phyloP scores from a whole-genome alignment of 495 filamentous ascomycete species.

The Podospora pseudocomata region DNA sequence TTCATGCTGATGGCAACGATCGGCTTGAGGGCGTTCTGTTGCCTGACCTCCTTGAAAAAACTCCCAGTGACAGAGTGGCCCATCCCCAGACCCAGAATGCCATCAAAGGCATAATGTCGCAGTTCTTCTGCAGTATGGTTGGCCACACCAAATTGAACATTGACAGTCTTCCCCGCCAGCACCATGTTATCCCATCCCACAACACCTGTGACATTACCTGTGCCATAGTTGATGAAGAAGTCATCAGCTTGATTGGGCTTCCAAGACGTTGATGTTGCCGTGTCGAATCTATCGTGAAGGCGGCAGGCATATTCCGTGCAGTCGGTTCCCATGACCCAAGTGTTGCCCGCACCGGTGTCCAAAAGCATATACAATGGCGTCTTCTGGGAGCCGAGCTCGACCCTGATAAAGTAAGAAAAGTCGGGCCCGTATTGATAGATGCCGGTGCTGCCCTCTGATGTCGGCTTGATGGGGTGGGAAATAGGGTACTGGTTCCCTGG shows the following conservation, averaged over 20 bases:
- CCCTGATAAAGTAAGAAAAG: conserved; percentile 69
- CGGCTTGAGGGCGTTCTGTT: conserved; percentile 58
- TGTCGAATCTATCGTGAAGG: conserved; percentile 63
- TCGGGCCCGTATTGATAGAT: conserved; percentile 74
- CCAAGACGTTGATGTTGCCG: conserved; percentile 55
- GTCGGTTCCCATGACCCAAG: conserved; percentile 69
- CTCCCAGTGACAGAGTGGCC: conserved; percentile 49
- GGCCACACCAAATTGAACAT: conserved; percentile 65
- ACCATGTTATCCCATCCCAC: conserved; percentile 60
- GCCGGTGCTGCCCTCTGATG: conserved; percentile 54
- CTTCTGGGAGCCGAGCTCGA: conserved; percentile 61
- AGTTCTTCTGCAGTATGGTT: conserved; percentile 66
- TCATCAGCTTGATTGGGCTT: conserved; percentile 37
- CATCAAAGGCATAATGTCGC: conserved; percentile 72
- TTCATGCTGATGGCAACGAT: conserved; percentile 66
- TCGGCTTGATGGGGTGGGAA: conserved; percentile 51
- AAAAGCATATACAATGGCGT: conserved; percentile 69
- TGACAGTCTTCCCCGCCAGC: conserved; percentile 59
- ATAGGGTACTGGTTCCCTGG: conserved; percentile 53
- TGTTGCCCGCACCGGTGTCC: conserved; percentile 73
- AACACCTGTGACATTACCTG: conserved; percentile 61
- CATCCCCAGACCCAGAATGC: conserved; percentile 76
- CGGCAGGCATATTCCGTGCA: conserved; percentile 61
- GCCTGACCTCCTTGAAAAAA: conserved; percentile 59
- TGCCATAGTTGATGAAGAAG: conserved; percentile 67